Evolutionary conservation across 1,284 basidiomycete species (phyloP).

Genomic region (Taiwanofungus camphoratus): DNA sequence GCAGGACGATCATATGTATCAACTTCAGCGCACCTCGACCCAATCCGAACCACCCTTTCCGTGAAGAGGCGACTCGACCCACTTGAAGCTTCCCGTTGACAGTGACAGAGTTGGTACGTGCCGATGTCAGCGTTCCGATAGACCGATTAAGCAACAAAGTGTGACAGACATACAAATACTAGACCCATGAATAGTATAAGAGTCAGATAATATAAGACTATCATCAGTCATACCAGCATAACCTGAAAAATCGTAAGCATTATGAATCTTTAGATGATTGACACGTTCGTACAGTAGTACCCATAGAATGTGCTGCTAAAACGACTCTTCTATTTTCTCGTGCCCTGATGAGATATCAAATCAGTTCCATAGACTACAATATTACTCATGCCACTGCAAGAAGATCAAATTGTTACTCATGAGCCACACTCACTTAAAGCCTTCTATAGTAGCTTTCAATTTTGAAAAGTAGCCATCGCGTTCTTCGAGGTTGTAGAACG

Average conservation of each 20-base stretch:
- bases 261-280: neutral
- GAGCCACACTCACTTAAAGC: constrained; percentile 56
- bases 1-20: neutral
- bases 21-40: constrained; percentile 70
- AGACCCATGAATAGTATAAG: neutral
- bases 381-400: no score
- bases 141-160: neutral
- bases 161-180: constrained; percentile 58
- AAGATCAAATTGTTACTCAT: constrained; percentile 3
- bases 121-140: neutral
- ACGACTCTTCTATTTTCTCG: constrained; percentile 82
- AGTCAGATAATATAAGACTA: neutral
- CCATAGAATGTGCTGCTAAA: constrained; percentile 88
- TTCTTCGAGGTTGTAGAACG: constrained; percentile 88
- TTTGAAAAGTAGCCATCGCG: constrained; percentile 92
- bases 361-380: no score
- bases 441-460: constrained; percentile 83
- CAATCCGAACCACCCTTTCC: constrained; percentile 86
- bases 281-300: constrained; percentile 57
- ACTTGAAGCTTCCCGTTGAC: constrained; percentile 66
- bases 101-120: neutral
- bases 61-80: constrained; percentile 87
- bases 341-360: no score
- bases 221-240: constrained; percentile 40
- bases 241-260: constrained; percentile 30